Evolutionary conservation across 805 yeast genomes (phyloP), one percentile per base, ranked within the genome.

Genomic region (Metschnikowia bowlesiae): DNA sequence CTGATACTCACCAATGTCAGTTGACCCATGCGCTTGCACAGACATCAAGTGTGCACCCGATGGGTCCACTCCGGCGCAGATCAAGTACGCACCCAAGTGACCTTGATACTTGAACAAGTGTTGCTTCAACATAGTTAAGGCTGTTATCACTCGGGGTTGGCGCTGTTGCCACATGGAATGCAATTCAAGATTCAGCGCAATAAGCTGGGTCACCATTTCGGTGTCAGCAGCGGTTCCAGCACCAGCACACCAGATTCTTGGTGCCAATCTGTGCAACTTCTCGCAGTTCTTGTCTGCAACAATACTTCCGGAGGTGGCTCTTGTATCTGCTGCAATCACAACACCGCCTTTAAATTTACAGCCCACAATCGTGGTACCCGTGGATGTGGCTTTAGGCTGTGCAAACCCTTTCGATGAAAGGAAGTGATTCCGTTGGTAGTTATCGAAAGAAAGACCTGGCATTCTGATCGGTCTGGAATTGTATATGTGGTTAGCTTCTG

Each of bases 191-290:
- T 92, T 91, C 36, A 96, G 88, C 35, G 89, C 82, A 59, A 90
- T 90, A 64, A 94, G 77, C 68, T 90, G 96, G 5, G 99, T 94
- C 37, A 94, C 98, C 83, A 90, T 89, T 68, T 94, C 98, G 10
- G 97, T 94, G 67, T 94, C 99, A 7, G 99, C 98, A 31, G 99
- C 99, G n/a, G 99, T 94, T 69, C 99, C 99, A 3, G 99, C 99
- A 63, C 99, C 99, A 47, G 99, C 99, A 83, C 99, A 92, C 97
- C 97, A 92, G 66, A 91, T 90, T 63, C 79, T 81, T 8, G 97
- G 96, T 6, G 96, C 80, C 57, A 91, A 78, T 59, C 95, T 75
- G 71, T 92, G 97, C 57, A 94, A 77, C 71, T 92, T 92, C 65
- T 90, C 97, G 78, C 97, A 91, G 74, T 94, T 94, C 76, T 94